phyloP scores from a whole-genome alignment of 2,329 filamentous ascomycete species.

The Botrytis squamosa region DNA sequence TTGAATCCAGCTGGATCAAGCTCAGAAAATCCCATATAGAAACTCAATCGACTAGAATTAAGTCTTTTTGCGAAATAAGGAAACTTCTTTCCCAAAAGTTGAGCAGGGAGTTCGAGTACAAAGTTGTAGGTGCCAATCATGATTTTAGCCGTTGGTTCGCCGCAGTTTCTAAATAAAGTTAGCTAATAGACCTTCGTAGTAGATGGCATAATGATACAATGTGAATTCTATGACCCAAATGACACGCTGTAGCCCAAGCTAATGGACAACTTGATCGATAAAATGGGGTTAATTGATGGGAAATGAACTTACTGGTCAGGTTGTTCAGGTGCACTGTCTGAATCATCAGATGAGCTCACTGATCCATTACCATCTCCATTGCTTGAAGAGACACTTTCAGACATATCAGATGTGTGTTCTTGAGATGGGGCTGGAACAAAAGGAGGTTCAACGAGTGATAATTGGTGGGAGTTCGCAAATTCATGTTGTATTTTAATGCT shows the following conservation, averaged over 20 bases:
- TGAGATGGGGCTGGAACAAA: neutral
- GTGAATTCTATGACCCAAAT: neutral
- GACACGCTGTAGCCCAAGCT: too few species aligned
- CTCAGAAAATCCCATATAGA: neutral
- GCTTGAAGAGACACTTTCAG: neutral
- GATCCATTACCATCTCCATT: neutral
- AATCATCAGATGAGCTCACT: neutral
- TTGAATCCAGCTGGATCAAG: neutral
- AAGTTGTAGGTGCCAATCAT: neutral
- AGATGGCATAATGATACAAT: neutral
- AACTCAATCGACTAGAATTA: neutral
- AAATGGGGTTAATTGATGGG: too few species aligned
- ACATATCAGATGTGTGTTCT: neutral
- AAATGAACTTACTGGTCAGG: neutral
- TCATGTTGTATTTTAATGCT: neutral
- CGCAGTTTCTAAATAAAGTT: neutral
- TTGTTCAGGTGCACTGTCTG: neutral
- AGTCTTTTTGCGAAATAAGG: neutral
- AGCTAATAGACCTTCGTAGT: neutral
- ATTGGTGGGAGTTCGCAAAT: neutral
- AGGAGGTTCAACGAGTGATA: neutral
- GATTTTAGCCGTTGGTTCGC: rapidly evolving
- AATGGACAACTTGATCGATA: neutral
- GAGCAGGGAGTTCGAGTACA: neutral
- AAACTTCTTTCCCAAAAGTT: neutral